phyloP scores from a whole-genome alignment of 148 eudicot species.

The Cornus controversa region DNA sequence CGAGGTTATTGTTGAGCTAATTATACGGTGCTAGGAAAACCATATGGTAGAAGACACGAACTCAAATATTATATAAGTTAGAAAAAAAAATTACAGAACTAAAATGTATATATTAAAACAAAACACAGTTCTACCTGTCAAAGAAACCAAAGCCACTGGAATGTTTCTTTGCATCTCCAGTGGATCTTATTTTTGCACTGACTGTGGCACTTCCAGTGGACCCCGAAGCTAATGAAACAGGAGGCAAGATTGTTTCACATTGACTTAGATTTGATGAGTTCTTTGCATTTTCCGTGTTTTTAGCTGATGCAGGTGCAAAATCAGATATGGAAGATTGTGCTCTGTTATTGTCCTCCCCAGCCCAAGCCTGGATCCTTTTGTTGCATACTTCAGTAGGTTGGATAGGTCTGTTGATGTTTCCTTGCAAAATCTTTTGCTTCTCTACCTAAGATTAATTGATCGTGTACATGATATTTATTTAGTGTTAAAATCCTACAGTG shows the following conservation, averaged over 20 bases:
- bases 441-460: slow-evolving; percentile 58
- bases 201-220: slow-evolving; percentile 29
- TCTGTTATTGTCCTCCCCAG: slow-evolving; percentile 26
- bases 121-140: slow-evolving; percentile 55
- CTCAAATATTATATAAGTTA: not conserved
- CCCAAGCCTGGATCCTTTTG: slow-evolving; percentile 27
- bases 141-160: slow-evolving; percentile 59
- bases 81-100: not conserved
- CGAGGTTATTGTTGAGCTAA: too few relatives aligned
- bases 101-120: not conserved
- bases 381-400: slow-evolving; percentile 21
- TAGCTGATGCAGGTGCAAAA: slow-evolving; percentile 24
- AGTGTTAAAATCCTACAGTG: not conserved
- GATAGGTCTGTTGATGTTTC: slow-evolving; percentile 41
- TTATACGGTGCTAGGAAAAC: not conserved
- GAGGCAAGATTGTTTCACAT: slow-evolving; percentile 15
- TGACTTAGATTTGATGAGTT: slow-evolving; percentile 20
- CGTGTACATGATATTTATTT: not conserved
- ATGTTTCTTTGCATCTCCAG: slow-evolving; percentile 52
- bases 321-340: slow-evolving; percentile 24
- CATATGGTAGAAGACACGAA: not conserved
- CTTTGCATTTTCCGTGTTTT: slow-evolving; percentile 24
- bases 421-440: slow-evolving; percentile 79
- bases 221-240: slow-evolving; percentile 26
- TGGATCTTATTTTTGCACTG: slow-evolving; percentile 28